Evolutionary conservation across 768 basidiomycete genomes (phyloP).

Genomic region (Pisolithus orientalis): DNA sequence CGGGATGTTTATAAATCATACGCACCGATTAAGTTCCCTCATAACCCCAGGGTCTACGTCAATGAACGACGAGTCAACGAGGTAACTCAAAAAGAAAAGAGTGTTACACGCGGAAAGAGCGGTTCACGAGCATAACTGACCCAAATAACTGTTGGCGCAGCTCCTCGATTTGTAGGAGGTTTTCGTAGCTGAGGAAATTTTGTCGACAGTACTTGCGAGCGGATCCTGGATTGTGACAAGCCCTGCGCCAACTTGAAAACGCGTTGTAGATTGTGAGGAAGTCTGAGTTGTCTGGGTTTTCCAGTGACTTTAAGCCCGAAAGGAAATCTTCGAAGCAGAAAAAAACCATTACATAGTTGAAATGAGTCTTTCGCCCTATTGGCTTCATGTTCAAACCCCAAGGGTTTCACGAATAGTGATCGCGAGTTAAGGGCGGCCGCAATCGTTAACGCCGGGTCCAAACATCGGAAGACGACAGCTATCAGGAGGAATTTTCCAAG

Average conservation of each 20-base stretch:
- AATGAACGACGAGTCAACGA: conserved; percentile 86
- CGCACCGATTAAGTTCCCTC: conserved; percentile 63
- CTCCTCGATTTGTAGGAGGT: conserved; percentile 94
- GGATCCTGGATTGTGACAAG: conserved; percentile 53
- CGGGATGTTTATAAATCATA: not conserved
- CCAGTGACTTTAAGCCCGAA: not conserved
- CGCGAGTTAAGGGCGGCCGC: conserved; percentile 90
- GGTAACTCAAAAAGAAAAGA: conserved; percentile 44
- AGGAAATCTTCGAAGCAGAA: not conserved
- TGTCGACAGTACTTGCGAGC: conserved; percentile 73
- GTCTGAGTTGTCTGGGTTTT: conserved; percentile 75
- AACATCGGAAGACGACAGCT: conserved; percentile 78
- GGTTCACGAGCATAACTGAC: conserved; percentile 28
- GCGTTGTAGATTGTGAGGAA: conserved; percentile 92
- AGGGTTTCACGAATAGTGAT: conserved; percentile 85
- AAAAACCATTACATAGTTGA: conserved; percentile 50
- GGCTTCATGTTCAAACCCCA: conserved; percentile 83
- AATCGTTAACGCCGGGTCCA: conserved; percentile 96
- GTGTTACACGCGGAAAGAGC: conserved; percentile 2
- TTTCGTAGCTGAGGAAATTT: conserved; percentile 86
- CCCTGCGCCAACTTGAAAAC: conserved; percentile 81
- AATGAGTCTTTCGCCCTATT: conserved; percentile 79
- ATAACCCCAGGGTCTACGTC: conserved; percentile 57
- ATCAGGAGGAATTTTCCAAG: conserved; percentile 89
- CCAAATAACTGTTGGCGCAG: conserved; percentile 85